Conservation (phyloP, 169 alveolate genomes). For the Nephromyces sp. region DNA sequence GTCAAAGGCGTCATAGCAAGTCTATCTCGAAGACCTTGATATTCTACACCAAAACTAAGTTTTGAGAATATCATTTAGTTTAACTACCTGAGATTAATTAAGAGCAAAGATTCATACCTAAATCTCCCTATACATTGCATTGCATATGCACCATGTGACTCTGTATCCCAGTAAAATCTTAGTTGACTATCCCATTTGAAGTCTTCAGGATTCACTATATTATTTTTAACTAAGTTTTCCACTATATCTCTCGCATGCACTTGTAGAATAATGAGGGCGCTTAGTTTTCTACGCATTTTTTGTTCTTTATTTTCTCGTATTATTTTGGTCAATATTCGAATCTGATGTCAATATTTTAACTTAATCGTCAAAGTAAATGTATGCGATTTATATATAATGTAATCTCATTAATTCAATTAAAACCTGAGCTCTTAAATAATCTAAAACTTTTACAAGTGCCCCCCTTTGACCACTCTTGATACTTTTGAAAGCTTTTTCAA, state of each 20-base stretch:
- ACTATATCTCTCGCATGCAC: slow-evolving; percentile 95
- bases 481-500: slow-evolving; percentile 82
- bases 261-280: slow-evolving; percentile 87
- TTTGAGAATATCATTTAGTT: slow-evolving; percentile 60
- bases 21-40: slow-evolving; percentile 88
- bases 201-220: slow-evolving; percentile 68
- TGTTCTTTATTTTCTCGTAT: slow-evolving; percentile 70
- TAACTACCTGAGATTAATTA: slow-evolving; percentile 56
- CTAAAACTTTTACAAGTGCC: slow-evolving; percentile 84
- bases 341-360: neutral
- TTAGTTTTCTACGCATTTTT: slow-evolving; percentile 68
- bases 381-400: neutral
- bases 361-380: neutral
- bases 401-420: too few species aligned
- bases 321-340: slow-evolving; percentile 57
- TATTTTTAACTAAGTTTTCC: slow-evolving; percentile 75
- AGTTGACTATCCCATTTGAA: slow-evolving; percentile 92
- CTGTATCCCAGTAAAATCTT: slow-evolving; percentile 82
- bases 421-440: too few species aligned
- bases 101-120: slow-evolving; percentile 9
- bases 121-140: slow-evolving; percentile 76
- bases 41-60: slow-evolving; percentile 80
- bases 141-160: slow-evolving; percentile 70
- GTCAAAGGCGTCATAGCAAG: slow-evolving; percentile 88
- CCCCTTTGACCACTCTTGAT: slow-evolving; percentile 83